Base-by-base conservation (phyloP, 306 rosid genomes). In the Sesbania bispinosa region DNA sequence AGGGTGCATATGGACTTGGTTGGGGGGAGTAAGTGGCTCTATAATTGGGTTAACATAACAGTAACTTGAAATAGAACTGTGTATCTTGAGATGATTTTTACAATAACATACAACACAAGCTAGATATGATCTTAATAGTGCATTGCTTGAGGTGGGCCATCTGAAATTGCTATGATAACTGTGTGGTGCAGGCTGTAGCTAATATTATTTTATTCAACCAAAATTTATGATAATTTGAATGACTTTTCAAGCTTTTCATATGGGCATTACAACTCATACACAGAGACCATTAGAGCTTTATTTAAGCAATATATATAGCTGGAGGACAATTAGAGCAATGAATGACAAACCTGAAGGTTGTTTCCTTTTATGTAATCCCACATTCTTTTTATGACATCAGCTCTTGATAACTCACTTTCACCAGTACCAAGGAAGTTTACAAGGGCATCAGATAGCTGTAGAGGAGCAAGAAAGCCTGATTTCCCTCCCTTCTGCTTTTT, bases 331-430 rank as follows among this genome's bases (percentile, higher is more conserved):
- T 46, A 62, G 55, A 79, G 82, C 15, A 78, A 51, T n/a, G n/a
- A n/a, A n/a, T 57, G 63, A 75, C 70, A 79, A 76, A 90, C 96
- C 93, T 90, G 91, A 69, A 90, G 91, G 81, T 84, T 74, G 74
- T 90, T 88, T 69, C 81, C 80, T 82, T 90, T 90, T 63, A 88
- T 88, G 85, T 88, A 88, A 45, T 80, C 89, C 96, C 93, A 84
- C 88, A 84, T 90, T 83, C 86, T 86, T 80, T 90, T 90, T 50
- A 82, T 78, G 47, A 81, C 87, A 14, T 79, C 89, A 52, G 89
- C 6, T 38, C 90, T 84, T 52, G 96, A 45, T 85, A 85, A 79
- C 66, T 62, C 87, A 64, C 77, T 84, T 75, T 90, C 96, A 66
- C 89, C 96, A 0, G 90, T 85, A 53, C 90, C 96, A 67, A 85